These are phyloP conservation scores for Saturnispora halmiae DNA, from an alignment of 805 yeast species.

Conservation along the genomic window DNA sequence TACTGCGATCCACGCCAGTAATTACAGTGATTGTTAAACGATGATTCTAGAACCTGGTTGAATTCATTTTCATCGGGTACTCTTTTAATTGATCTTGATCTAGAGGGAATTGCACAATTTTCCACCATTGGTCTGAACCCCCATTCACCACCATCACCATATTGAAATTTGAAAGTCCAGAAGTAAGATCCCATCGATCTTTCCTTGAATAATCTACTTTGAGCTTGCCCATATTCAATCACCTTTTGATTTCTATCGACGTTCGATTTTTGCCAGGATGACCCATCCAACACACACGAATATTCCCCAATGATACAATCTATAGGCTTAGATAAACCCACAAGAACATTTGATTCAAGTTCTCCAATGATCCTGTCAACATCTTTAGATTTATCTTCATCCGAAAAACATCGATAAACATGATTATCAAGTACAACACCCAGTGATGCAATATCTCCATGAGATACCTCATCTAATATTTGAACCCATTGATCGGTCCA, in stretches of 20 bases:
- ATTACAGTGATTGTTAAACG: constrained; percentile 38
- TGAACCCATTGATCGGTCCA: constrained; percentile 71
- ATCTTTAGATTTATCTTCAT: constrained; percentile 53
- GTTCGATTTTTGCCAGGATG: constrained; percentile 53
- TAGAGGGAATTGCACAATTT: constrained; percentile 43
- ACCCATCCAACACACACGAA: constrained; percentile 75
- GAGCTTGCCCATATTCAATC: constrained; percentile 49
- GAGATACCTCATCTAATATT: constrained; percentile 44
- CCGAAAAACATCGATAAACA: constrained; percentile 78
- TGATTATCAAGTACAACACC: constrained; percentile 81
- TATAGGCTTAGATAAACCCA: constrained; percentile 36
- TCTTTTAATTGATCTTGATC: constrained; percentile 14
- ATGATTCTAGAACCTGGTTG: constrained; percentile 32
- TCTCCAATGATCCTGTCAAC: constrained; percentile 58
- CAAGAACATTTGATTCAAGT: constrained; percentile 40
- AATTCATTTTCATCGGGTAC: constrained; percentile 36
- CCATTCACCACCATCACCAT: constrained; percentile 97
- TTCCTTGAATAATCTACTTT: constrained; percentile 37
- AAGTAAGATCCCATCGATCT: constrained; percentile 73
- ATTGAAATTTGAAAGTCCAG: constrained; percentile 84
- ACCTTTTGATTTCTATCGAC: constrained; percentile 48
- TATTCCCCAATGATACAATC: constrained; percentile 85
- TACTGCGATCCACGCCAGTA: constrained; percentile 70
- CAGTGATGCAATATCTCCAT: constrained; percentile 29
- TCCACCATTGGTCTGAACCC: constrained; percentile 74